phyloP scores from a whole-genome alignment of 2,329 filamentous ascomycete species.

The Dichotomopilus funicola region DNA sequence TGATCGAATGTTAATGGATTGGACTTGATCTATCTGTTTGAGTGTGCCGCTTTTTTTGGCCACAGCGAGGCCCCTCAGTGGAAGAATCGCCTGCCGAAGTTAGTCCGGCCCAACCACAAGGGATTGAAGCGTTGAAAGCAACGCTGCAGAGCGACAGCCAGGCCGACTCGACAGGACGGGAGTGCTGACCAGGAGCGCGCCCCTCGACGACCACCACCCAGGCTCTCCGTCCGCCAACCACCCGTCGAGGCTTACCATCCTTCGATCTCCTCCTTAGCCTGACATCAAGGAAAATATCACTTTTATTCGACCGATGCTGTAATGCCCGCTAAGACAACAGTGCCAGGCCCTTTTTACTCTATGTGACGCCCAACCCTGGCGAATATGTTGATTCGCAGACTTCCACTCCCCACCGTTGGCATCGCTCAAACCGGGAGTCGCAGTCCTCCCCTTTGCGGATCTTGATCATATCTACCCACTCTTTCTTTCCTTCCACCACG shows the following conservation, averaged over 20 bases:
- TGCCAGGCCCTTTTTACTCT: not conserved
- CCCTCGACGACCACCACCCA: too few relatives aligned
- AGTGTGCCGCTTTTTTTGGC: too few relatives aligned
- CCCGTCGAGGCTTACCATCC: too few relatives aligned
- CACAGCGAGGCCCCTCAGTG: too few relatives aligned
- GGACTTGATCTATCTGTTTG: too few relatives aligned
- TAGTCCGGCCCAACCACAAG: slow-evolving; percentile 13
- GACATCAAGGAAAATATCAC: not conserved
- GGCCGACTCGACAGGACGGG: too few relatives aligned
- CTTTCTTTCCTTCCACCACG: not conserved
- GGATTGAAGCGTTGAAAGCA: not conserved
- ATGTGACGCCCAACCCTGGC: slow-evolving; percentile 21
- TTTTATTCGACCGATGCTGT: slow-evolving; percentile 1
- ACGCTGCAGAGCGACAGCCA: too few relatives aligned
- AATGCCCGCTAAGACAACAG: not conserved
- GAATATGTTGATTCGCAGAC: slow-evolving; percentile 26
- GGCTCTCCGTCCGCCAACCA: too few relatives aligned
- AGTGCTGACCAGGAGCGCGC: too few relatives aligned
- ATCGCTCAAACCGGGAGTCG: slow-evolving; percentile 24
- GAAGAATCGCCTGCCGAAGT: slow-evolving; percentile 1
- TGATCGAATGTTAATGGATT: too few relatives aligned
- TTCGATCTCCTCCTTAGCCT: too few relatives aligned
- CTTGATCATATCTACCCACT: slow-evolving; percentile 12
- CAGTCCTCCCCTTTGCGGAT: slow-evolving; percentile 14
- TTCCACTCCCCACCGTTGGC: slow-evolving; percentile 20